Evolutionary conservation across 2,329 filamentous ascomycete species (phyloP).

Genomic region (Pseudocercospora fuligena): DNA sequence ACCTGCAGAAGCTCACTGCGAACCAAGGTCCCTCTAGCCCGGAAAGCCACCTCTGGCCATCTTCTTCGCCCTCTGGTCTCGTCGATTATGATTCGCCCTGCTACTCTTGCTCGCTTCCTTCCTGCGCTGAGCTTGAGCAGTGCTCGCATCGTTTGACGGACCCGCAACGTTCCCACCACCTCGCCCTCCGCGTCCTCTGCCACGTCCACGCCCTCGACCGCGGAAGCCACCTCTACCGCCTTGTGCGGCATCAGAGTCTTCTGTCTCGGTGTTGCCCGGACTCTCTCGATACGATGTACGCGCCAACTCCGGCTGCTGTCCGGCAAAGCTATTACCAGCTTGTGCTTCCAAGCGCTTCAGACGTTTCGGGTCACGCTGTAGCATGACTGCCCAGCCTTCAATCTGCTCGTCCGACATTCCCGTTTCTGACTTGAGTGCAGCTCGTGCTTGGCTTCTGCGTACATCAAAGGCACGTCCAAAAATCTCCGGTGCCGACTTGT

Average conservation of each 20-base stretch:
- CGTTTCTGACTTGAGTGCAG: slow-evolving; percentile 72
- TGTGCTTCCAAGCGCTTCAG: slow-evolving; percentile 72
- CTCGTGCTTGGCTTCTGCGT: slow-evolving; percentile 66
- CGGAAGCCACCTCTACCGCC: slow-evolving; percentile 47
- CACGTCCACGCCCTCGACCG: slow-evolving; percentile 55
- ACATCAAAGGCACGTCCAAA: slow-evolving; percentile 76
- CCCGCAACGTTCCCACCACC: slow-evolving; percentile 64
- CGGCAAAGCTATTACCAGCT: slow-evolving; percentile 65
- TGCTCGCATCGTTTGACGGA: slow-evolving; percentile 70
- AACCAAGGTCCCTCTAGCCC: slow-evolving; percentile 30
- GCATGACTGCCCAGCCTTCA: slow-evolving; percentile 92
- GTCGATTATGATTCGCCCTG: slow-evolving; percentile 82
- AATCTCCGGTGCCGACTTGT: slow-evolving; percentile 64
- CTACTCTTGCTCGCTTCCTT: slow-evolving; percentile 84
- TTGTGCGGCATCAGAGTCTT: slow-evolving; percentile 58
- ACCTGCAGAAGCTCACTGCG: no score
- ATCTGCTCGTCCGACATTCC: slow-evolving; percentile 92
- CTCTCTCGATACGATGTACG: slow-evolving; percentile 68
- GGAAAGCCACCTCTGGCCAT: slow-evolving; percentile 62
- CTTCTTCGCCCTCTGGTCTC: slow-evolving; percentile 69
- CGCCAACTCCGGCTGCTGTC: slow-evolving; percentile 67
- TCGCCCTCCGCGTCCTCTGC: slow-evolving; percentile 44
- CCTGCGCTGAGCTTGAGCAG: slow-evolving; percentile 69
- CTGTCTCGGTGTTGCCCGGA: slow-evolving; percentile 60
- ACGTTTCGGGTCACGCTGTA: slow-evolving; percentile 72